phyloP scores from a whole-genome alignment of 2,329 filamentous ascomycete genomes.

The Pseudocercospora fuligena region DNA sequence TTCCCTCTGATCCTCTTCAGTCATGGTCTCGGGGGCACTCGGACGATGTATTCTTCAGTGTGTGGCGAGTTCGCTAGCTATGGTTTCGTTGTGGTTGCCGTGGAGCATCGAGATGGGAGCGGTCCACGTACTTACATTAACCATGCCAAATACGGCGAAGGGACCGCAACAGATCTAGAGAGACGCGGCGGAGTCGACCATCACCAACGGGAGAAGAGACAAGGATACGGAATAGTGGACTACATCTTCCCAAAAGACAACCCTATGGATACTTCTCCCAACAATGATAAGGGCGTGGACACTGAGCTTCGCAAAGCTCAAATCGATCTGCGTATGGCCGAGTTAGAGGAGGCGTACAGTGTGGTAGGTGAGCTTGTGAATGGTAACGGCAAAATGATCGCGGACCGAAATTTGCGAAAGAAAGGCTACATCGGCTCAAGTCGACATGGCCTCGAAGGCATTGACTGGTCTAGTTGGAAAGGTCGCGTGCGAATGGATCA shows the following conservation, averaged over 20 bases:
- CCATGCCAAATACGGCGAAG: slow-evolving; percentile 48
- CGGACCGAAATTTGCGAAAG: slow-evolving; percentile 58
- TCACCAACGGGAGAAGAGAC: slow-evolving; percentile 29
- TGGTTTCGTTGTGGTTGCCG: slow-evolving; percentile 66
- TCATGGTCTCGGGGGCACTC: slow-evolving; percentile 67
- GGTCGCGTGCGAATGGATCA: slow-evolving; percentile 60
- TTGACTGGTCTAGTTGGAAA: slow-evolving; percentile 63
- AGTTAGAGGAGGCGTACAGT: slow-evolving; percentile 67
- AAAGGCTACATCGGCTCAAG: slow-evolving; percentile 65
- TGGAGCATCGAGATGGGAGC: slow-evolving; percentile 70
- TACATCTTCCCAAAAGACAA: slow-evolving; percentile 67
- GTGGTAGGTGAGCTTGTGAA: slow-evolving; percentile 59
- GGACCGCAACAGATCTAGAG: slow-evolving; percentile 42
- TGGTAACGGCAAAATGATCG: slow-evolving; percentile 24
- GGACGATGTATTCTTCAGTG: slow-evolving; percentile 66
- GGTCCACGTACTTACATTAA: slow-evolving; percentile 67
- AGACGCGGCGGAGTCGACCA: slow-evolving; percentile 34
- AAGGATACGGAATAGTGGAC: slow-evolving; percentile 46
- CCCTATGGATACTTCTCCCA: slow-evolving; percentile 53
- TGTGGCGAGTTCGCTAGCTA: slow-evolving; percentile 69
- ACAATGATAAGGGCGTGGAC: slow-evolving; percentile 65
- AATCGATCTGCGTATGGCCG: slow-evolving; percentile 65
- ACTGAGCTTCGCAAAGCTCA: slow-evolving; percentile 64
- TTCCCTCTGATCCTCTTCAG: slow-evolving; percentile 70
- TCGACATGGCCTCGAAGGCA: slow-evolving; percentile 61